A percentile compares a stretch with the other conserved stretches of the same genome.
phyloP scores from a whole-genome alignment of 2,329 filamentous ascomycete species.

The Pseudogymnoascus sp. region DNA sequence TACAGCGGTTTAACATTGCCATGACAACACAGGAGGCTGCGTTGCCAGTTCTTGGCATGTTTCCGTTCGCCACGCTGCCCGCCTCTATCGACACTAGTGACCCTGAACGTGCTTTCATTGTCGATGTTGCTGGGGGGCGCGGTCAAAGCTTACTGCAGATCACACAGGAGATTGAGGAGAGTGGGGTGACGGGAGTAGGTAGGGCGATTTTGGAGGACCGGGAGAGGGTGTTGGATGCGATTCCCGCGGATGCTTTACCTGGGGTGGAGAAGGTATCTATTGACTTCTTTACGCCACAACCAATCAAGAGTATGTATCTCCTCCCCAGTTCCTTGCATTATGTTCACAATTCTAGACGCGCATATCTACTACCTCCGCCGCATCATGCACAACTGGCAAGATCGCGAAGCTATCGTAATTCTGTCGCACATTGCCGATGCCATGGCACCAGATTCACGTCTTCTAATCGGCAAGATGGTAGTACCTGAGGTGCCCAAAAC shows the following conservation, averaged over 20 bases:
- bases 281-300: constrained; percentile 7
- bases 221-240: constrained; percentile 1
- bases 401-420: constrained; percentile 15
- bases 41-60: background rate
- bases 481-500: constrained; percentile 12
- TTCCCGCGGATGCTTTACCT: background rate
- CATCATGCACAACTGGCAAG: constrained; percentile 22
- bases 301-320: background rate
- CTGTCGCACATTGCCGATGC: constrained; percentile 20
- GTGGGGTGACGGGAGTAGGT: background rate
- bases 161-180: background rate
- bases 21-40: constrained; percentile 13
- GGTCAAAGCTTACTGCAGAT: background rate
- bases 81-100: constrained; percentile 11
- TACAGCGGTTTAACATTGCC: constrained; percentile 22
- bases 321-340: background rate
- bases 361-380: constrained; percentile 23
- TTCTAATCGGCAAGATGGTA: constrained; percentile 21
- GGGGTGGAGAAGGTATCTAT: background rate
- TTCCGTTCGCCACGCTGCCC: background rate
- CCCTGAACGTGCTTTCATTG: constrained; percentile 6
- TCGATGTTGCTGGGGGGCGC: constrained; percentile 1
- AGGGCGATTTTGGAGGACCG: background rate
- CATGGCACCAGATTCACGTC: constrained; percentile 16
- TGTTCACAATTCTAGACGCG: constrained; percentile 13